Evolutionary conservation across 2,329 filamentous ascomycete species (phyloP).

Genomic region (Colletotrichum euphorbiae): DNA sequence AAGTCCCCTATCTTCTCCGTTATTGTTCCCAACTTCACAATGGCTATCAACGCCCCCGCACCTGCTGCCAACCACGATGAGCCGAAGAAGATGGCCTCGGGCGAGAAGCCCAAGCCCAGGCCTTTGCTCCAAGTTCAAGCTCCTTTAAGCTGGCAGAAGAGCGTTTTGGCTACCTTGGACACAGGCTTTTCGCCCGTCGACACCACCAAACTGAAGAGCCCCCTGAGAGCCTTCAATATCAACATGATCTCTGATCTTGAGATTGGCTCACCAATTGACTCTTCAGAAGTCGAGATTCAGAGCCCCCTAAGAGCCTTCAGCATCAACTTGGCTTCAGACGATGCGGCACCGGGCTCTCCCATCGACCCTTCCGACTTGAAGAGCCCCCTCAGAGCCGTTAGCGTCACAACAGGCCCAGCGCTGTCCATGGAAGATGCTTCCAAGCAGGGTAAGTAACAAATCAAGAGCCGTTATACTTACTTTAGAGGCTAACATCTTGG

Average conservation of each 20-base stretch:
- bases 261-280: slow-evolving; percentile 36
- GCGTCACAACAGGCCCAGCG: slow-evolving; percentile 16
- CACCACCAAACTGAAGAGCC: slow-evolving; percentile 20
- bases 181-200: slow-evolving; percentile 33
- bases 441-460: neutral
- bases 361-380: slow-evolving; percentile 17
- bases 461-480: neutral
- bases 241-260: slow-evolving; percentile 28
- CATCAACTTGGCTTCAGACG: slow-evolving; percentile 19
- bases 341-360: slow-evolving; percentile 9
- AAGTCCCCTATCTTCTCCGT: neutral
- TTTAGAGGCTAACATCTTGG: neutral
- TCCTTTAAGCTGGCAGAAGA: slow-evolving; percentile 6
- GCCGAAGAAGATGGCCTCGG: neutral
- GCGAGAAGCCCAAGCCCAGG: slow-evolving; percentile 8
- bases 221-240: slow-evolving; percentile 28
- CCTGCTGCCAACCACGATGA: neutral
- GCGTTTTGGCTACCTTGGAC: slow-evolving; percentile 20
- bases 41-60: slow-evolving; percentile 18
- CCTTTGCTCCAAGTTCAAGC: slow-evolving; percentile 29
- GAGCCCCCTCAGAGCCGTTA: slow-evolving; percentile 8
- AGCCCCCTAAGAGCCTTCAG: slow-evolving; percentile 33
- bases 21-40: slow-evolving; percentile 2
- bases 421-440: neutral
- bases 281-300: slow-evolving; percentile 15